Evolutionary conservation across 2,329 filamentous ascomycete genomes (phyloP).

Genomic region (Fusarium ambrosium): DNA sequence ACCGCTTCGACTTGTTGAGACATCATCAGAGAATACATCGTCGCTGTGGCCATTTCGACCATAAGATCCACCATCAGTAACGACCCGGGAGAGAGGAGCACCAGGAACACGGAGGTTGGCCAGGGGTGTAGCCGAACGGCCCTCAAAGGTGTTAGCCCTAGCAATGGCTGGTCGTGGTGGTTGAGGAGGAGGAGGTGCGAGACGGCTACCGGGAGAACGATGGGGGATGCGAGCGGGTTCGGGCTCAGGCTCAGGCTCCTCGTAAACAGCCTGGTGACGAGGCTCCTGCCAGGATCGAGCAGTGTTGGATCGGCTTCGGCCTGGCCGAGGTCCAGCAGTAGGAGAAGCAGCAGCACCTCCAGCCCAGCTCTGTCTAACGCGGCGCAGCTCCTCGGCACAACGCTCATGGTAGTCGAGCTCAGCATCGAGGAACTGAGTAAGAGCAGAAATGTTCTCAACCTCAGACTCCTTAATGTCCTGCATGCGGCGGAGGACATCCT

Average conservation of each 20-base stretch:
- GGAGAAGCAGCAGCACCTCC: slow-evolving; percentile 46
- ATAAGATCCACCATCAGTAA: slow-evolving; percentile 52
- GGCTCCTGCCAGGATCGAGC: slow-evolving; percentile 61
- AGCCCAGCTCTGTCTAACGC: slow-evolving; percentile 63
- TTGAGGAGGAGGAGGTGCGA: slow-evolving; percentile 52
- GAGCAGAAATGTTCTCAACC: slow-evolving; percentile 82
- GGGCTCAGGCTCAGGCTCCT: slow-evolving; percentile 50
- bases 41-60: slow-evolving; percentile 47
- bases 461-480: slow-evolving; percentile 96
- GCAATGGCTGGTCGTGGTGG: slow-evolving; percentile 54
- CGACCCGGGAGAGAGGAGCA: slow-evolving; percentile 59
- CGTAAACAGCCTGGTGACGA: slow-evolving; percentile 49
- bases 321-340: slow-evolving; percentile 32
- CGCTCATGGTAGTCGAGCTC: slow-evolving; percentile 93
- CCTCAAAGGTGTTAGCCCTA: slow-evolving; percentile 58
- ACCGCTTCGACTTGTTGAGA: slow-evolving; percentile 65
- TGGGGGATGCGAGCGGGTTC: slow-evolving; percentile 59
- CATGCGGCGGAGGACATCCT: slow-evolving; percentile 93
- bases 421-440: slow-evolving; percentile 86
- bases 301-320: slow-evolving; percentile 63
- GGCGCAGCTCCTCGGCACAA: slow-evolving; percentile 84
- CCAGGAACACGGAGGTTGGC: slow-evolving; percentile 46
- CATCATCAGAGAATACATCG: slow-evolving; percentile 65
- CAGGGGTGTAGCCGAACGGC: slow-evolving; percentile 40
- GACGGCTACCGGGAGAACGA: slow-evolving; percentile 54